Evolutionary conservation across 805 yeast genomes (phyloP).

Genomic region (Metschnikowia matae): DNA sequence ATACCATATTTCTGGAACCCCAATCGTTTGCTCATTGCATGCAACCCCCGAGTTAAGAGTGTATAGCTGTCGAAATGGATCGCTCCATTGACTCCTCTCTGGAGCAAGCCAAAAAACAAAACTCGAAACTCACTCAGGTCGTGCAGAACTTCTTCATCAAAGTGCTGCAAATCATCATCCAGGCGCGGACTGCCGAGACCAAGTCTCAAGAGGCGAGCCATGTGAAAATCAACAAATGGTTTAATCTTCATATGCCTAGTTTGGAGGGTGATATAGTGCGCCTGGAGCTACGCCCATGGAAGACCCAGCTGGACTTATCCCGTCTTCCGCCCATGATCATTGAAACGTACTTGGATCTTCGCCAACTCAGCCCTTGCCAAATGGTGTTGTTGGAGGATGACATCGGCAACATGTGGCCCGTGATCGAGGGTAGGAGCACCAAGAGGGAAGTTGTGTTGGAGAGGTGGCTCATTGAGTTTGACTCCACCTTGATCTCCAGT

Average conservation of each 20-base stretch:
- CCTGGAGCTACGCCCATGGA: conserved; percentile 68
- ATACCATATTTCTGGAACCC: neutral
- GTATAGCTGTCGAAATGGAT: neutral
- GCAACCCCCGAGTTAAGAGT: neutral
- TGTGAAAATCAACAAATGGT: conserved; percentile 54
- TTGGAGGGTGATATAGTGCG: conserved; percentile 29
- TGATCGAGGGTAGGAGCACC: conserved; percentile 52
- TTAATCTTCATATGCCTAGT: conserved; percentile 46
- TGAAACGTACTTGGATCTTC: conserved; percentile 73
- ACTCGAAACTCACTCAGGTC: conserved; percentile 39
- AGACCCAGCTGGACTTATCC: conserved; percentile 36
- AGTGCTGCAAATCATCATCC: conserved; percentile 54
- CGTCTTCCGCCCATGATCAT: conserved; percentile 77
- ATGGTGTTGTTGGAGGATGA: conserved; percentile 56
- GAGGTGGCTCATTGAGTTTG: conserved; percentile 87
- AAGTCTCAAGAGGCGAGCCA: conserved; percentile 13
- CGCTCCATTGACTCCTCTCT: conserved; percentile 1
- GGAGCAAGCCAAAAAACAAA: conserved; percentile 2
- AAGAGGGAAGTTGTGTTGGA: conserved; percentile 88
- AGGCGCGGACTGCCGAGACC: conserved; percentile 37
- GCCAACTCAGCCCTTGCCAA: conserved; percentile 53
- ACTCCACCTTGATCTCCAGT: conserved; percentile 37
- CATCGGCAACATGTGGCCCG: conserved; percentile 50
- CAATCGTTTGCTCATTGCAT: neutral
- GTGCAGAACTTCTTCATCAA: conserved; percentile 62